These are phyloP conservation scores for Tetradesmus lagerheimii DNA, from an alignment of 139 green algal species.

Conservation along the genomic window DNA sequence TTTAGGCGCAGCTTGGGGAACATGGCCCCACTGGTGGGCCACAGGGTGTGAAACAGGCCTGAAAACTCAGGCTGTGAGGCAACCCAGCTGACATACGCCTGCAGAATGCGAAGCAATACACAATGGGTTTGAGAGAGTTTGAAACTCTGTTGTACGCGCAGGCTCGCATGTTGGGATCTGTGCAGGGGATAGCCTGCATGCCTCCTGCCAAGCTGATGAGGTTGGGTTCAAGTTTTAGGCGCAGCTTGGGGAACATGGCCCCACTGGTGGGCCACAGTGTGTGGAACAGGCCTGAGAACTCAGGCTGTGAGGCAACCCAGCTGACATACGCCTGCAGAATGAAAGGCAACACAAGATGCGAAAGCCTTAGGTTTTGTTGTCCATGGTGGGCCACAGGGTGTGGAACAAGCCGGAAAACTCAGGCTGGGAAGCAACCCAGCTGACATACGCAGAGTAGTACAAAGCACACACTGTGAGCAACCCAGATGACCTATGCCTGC, in stretches of 20 bases:
- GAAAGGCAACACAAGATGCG: too few relatives aligned
- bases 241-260: conserved; percentile 86
- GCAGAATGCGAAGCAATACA: background rate
- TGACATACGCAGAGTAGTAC: too few relatives aligned
- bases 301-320: conserved; percentile 76
- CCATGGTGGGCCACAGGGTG: conserved; percentile 65
- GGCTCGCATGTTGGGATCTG: conserved; percentile 67
- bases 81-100: conserved; percentile 83
- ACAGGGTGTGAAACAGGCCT: conserved; percentile 70
- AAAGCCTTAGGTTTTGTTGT: too few relatives aligned
- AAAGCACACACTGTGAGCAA: too few relatives aligned
- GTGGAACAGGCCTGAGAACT: conserved; percentile 79
- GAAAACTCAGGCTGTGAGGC: conserved; percentile 75
- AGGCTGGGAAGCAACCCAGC: conserved; percentile 77
- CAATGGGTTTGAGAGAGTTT: too few relatives aligned
- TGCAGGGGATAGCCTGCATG: conserved; percentile 80
- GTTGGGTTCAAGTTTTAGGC: conserved; percentile 86
- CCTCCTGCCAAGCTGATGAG: conserved; percentile 89
- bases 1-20: conserved; percentile 91
- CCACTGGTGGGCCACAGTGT: conserved; percentile 60
- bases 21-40: conserved; percentile 62
- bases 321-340: conserved; percentile 66
- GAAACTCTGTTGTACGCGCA: too few relatives aligned
- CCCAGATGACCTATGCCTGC: too few relatives aligned
- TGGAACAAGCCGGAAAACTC: conserved; percentile 78